Evolutionary conservation across 2,329 filamentous ascomycete genomes (phyloP).

Genomic region (Bipolaris cookei): DNA sequence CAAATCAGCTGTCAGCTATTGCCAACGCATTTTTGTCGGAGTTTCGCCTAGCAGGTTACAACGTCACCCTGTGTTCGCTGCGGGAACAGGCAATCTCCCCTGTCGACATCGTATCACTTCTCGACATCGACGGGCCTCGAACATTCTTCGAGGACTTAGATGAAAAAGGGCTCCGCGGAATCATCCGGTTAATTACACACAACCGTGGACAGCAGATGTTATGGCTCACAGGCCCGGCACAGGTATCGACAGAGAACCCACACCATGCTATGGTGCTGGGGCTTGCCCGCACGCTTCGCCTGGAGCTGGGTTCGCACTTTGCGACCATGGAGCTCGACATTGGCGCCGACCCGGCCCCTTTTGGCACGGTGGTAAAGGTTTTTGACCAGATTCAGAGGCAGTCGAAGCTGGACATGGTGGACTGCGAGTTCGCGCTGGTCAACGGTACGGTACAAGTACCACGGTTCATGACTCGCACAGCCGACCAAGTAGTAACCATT

Average conservation of each 20-base stretch:
- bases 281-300: constrained; percentile 31
- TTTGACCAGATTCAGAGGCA: too few species aligned
- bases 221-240: constrained; percentile 33
- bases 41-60: not conserved
- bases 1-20: not conserved
- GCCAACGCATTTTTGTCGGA: not conserved
- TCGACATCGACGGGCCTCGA: not conserved
- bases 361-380: too few species aligned
- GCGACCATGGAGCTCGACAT: not conserved
- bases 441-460: too few species aligned
- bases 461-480: too few species aligned
- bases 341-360: not conserved
- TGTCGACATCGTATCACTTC: not conserved
- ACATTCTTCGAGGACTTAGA: not conserved
- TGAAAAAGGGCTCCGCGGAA: not conserved
- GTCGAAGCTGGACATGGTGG: too few species aligned
- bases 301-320: constrained; percentile 17
- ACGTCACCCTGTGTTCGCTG: not conserved
- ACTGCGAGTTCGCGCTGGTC: too few species aligned
- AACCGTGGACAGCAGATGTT: constrained; percentile 15
- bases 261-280: constrained; percentile 31
- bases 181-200: not conserved
- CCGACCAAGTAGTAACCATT: too few species aligned
- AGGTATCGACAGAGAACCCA: constrained; percentile 30
- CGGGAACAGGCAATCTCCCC: not conserved